Percentiles rank a stretch among this genome's conserved stretches.
phyloP scores from a whole-genome alignment of 2,329 filamentous ascomycete genomes.

The Xylaria sp. region DNA sequence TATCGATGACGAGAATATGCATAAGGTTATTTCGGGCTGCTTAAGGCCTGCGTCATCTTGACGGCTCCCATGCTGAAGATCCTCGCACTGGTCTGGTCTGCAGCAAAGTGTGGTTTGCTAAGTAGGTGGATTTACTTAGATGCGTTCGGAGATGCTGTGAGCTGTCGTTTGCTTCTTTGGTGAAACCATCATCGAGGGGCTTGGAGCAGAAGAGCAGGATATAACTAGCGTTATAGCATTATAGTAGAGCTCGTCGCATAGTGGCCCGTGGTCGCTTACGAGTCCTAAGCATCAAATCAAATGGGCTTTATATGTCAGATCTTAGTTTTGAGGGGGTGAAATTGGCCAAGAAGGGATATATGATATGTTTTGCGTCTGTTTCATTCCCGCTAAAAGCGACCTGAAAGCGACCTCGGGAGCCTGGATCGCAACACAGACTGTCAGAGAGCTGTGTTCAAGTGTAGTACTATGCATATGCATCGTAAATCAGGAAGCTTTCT shows the following conservation, averaged over 20 bases:
- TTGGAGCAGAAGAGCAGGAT: no score
- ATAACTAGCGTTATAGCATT: background rate
- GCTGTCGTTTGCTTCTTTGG: background rate
- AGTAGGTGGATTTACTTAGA: background rate
- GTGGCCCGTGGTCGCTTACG: background rate
- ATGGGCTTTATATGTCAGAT: background rate
- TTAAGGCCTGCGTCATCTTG: constrained; percentile 26
- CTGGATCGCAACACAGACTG: background rate
- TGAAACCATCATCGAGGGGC: background rate
- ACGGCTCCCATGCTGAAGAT: background rate
- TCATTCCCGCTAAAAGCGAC: background rate
- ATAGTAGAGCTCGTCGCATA: background rate
- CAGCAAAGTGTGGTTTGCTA: background rate
- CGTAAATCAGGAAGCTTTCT: constrained; percentile 5
- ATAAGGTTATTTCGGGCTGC: constrained; percentile 5
- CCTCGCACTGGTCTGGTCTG: background rate
- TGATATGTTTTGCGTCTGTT: constrained; percentile 8
- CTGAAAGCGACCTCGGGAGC: background rate
- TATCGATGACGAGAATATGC: constrained; percentile 26
- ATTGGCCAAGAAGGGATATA: background rate
- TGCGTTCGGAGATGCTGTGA: background rate
- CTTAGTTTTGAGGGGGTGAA: background rate
- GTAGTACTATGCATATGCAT: constrained; percentile 12
- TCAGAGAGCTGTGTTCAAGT: background rate
- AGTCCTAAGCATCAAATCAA: background rate